Conservation (phyloP, 345 rosid genomes). For the Bruguiera parviflora region DNA sequence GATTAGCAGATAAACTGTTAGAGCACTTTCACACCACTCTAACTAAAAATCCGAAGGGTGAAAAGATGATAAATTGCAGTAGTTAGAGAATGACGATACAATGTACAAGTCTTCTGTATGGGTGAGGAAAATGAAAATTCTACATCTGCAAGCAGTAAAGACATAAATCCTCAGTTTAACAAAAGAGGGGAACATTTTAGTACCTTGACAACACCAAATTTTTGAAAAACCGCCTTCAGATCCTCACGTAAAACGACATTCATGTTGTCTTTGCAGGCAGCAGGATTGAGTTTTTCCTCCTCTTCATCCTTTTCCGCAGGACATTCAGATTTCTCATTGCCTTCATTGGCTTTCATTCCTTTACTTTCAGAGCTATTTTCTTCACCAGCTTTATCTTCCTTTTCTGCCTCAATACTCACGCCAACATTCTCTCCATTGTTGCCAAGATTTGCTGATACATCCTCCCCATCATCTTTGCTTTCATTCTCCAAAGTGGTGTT, state of each 20-base stretch:
- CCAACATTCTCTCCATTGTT: slow-evolving; percentile 13
- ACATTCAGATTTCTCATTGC: slow-evolving; percentile 44
- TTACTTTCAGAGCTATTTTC: slow-evolving; percentile 33
- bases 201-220: slow-evolving; percentile 88
- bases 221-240: slow-evolving; percentile 64
- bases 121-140: background rate
- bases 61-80: background rate
- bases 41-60: background rate
- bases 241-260: slow-evolving; percentile 89
- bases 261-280: slow-evolving; percentile 45
- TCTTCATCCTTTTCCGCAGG: slow-evolving; percentile 35
- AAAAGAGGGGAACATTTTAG: slow-evolving; percentile 1
- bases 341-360: slow-evolving; percentile 24
- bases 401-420: slow-evolving; percentile 12
- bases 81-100: background rate
- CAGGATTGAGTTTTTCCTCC: slow-evolving; percentile 43
- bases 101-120: background rate
- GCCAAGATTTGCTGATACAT: background rate
- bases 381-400: slow-evolving; percentile 29
- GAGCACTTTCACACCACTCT: background rate
- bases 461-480: background rate
- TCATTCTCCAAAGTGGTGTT: slow-evolving; percentile 8
- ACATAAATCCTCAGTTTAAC: slow-evolving; percentile 1
- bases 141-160: slow-evolving; percentile 8
- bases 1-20: background rate